Conservation (phyloP, 805 yeast genomes). For the Saccharomycopsis lassenensis region DNA sequence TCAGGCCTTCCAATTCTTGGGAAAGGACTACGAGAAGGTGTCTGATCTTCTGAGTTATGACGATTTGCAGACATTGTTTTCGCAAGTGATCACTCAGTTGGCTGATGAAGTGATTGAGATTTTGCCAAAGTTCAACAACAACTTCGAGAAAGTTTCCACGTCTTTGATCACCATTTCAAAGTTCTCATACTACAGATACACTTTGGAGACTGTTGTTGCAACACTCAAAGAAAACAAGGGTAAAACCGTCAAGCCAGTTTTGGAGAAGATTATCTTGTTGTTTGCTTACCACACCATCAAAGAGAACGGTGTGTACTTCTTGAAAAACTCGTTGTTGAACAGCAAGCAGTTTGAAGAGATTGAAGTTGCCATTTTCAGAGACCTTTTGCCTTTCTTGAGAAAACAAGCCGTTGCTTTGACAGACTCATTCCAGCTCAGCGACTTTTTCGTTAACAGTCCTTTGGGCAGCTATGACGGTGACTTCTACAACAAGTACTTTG, state of each 20-base stretch:
- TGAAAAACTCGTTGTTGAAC: slow-evolving; percentile 48
- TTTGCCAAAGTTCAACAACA: slow-evolving; percentile 26
- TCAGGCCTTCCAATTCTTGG: slow-evolving; percentile 24
- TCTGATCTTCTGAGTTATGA: background rate
- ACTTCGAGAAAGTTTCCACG: slow-evolving; percentile 37
- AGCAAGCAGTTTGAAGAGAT: slow-evolving; percentile 29
- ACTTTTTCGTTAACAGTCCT: slow-evolving; percentile 71
- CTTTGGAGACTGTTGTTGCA: slow-evolving; percentile 30
- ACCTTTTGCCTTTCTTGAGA: slow-evolving; percentile 41
- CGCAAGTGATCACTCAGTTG: slow-evolving; percentile 30
- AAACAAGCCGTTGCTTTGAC: slow-evolving; percentile 67
- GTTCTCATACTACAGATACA: slow-evolving; percentile 39
- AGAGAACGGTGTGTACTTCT: slow-evolving; percentile 58
- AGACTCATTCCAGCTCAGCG: slow-evolving; percentile 76
- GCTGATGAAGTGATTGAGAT: slow-evolving; percentile 19
- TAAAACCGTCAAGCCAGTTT: slow-evolving; percentile 34
- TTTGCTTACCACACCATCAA: slow-evolving; percentile 62
- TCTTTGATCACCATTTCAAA: slow-evolving; percentile 39
- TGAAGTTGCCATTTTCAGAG: slow-evolving; percentile 33
- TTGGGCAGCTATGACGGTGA: slow-evolving; percentile 77
- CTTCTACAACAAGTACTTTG: slow-evolving; percentile 69
- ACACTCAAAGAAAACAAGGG: slow-evolving; percentile 26
- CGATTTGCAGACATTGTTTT: slow-evolving; percentile 18
- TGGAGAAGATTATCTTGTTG: slow-evolving; percentile 45
- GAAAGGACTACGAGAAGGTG: slow-evolving; percentile 19